Evolutionary conservation across 2,329 filamentous ascomycete genomes (phyloP), one percentile per base, ranked within the genome.

Genomic region (Tolypocladium ophioglossoides): DNA sequence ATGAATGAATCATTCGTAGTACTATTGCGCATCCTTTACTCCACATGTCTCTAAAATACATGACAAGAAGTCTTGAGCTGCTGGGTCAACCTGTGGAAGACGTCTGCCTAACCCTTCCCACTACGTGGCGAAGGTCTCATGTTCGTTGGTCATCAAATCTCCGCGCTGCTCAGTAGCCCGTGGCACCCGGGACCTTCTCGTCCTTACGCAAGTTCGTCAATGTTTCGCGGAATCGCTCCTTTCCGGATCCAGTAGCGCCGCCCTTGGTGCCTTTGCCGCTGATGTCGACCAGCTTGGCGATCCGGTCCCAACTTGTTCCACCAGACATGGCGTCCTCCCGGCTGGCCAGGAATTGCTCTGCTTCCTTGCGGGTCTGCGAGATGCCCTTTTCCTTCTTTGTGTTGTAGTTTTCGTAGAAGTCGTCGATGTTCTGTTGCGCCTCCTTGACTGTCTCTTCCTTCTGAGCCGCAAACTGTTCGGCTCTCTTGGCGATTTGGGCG

Each of bases 391-490:
- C 94, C 71, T 94, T 92, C 77, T 96, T 96, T 72, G 87, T 85
- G 77, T 97, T 97, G 78, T 99, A 99, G 74, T 96, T 96, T 68
- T 96, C 91, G 78, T 99, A 99, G 75, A 97, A 99, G 70, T 96
- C 94, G 70, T 99, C 94, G 60, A 99, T 95, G 70, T 95, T 94
- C 69, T 91, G 82, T 67, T 91, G 90, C 12, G 94, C 94, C 63
- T 94, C 90, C 69, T 89, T 84, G 67, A 96, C 76, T 2, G 91
- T 96, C 69, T 92, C 85, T 58, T 83, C 82, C 69, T 94, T 94
- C 74, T 91, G 89, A 60, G 83, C 78, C 44, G 84, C 83, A 53
- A 92, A 92, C 61, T 92, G 83, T 70, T 95, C 85, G 60, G 89
- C 86, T 64, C 92, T 89, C 72, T 91, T 91, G 63, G 86, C 78